phyloP scores from a whole-genome alignment of 1,284 basidiomycete species.

The Sporisorium graminicola region DNA sequence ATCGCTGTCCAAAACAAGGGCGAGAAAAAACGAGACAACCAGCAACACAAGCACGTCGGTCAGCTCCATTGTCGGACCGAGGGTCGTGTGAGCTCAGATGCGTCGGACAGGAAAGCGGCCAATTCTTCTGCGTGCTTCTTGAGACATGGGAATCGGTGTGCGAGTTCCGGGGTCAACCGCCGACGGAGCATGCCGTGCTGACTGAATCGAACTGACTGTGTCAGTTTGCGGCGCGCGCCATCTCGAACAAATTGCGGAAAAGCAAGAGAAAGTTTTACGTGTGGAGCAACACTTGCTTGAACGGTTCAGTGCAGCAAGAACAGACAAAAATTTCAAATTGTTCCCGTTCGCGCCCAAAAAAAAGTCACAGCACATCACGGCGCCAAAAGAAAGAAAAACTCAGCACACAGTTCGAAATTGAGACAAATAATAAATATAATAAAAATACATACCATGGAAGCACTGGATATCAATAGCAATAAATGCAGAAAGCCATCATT shows the following conservation, averaged over 20 bases:
- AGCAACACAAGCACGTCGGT: neutral
- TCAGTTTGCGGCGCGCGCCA: too few species aligned
- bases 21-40: too few species aligned
- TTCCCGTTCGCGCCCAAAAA: too few species aligned
- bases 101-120: neutral
- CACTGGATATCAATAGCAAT: too few species aligned
- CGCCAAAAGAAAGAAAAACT: too few species aligned
- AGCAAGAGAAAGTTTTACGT: too few species aligned
- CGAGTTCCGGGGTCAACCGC: neutral
- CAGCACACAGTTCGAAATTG: neutral
- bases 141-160: neutral
- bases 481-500: neutral
- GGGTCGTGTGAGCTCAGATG: neutral
- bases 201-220: slow-evolving; percentile 1
- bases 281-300: too few species aligned
- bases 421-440: too few species aligned
- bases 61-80: neutral
- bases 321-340: neutral
- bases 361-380: too few species aligned
- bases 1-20: neutral
- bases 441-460: too few species aligned
- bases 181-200: slow-evolving; percentile 1
- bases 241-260: too few species aligned
- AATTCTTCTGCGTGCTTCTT: neutral
- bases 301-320: too few species aligned